Base-by-base conservation (phyloP, 352 stramenopile genomes). In the Thalassiosira oceanica region DNA sequence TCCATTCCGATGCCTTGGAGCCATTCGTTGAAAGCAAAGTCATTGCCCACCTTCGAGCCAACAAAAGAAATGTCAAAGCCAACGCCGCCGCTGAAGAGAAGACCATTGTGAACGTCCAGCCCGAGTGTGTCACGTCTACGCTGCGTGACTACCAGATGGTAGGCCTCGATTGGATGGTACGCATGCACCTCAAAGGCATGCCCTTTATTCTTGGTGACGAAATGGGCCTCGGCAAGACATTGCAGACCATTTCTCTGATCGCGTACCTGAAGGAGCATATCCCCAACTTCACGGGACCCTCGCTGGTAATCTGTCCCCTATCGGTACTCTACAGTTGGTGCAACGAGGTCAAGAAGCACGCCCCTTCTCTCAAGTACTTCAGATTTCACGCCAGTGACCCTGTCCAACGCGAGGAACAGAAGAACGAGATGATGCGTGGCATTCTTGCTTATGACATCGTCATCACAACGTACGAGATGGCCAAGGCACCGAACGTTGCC, bases 261-360 rank as follows among this genome's bases (percentile, higher is more conserved):
- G 96, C 94, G 11, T 99, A 98, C 70, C 89, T 98, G 62, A 80
- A 93, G 36, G 94, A 99, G 71, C 95, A 91, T 27, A 49, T 41
- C 8, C 58, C 80, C 52, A 56, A 88, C 18, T 64, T 78, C 31
- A 72, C 36, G 42, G 96, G 97, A 0, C 97, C 97, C 24, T 96
- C 99, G 80, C 93, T 99, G n/a, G 95, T 99, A 49, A 96, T 99
- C n/a, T 96, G 98, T 10, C 96, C 96, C 21, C 93, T 98, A 61
- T 99, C 96, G 3, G 98, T 95, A 13, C 87, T 98, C 6, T 96
- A 93, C 24, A 99, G 99, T 77, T 99, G 97, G 97, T 94, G 97
- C 68, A 94, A 96, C 58, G 97, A 99, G 78, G 96, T 99, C 64
- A 92, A 92, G 36, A 93, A 96, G 54, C 97, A 94, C 86, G 95